Evolutionary conservation across 208 protist species (phyloP), one percentile per base, ranked within the genome.

Genomic region (Trypanosoma congolense): DNA sequence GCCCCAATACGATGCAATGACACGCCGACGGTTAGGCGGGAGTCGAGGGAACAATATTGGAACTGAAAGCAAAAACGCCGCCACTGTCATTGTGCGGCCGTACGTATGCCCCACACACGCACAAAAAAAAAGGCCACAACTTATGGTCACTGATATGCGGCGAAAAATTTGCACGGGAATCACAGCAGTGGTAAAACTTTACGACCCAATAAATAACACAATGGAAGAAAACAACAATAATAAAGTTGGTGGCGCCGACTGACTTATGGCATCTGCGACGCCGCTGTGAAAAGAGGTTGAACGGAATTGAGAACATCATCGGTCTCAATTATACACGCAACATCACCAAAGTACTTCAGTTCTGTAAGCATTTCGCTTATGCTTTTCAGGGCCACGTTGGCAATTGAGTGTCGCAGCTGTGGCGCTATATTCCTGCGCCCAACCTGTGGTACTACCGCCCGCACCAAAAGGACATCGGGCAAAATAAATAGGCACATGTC

Each of bases 401-500:
- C 53, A 29, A 48, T 6, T 14, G 25, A 4, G 14, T 36, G 19
- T 4, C 40, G 14, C 5, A 48, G 3, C 25, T 48, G 41, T 21
- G 41, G 41, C 5, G 31, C 19, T n/a, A 48, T 48, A 14, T 24
- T 29, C 12, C 41, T 42, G 22, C 18, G 19, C 2, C 53, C 53
- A 18, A 58, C 41, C 24, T 48, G 53, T 36, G 29, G 9, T 10
- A 45, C 29, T 10, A 31, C 36, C 18, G 51, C 18, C 36, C 36
- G 16, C 0, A 45, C 53, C n/a, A 58, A 1, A 10, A 58, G 53
- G 8, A 24, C 28, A 22, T 58, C 53, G 16, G 41, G 41, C 12
- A 58, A 40, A 22, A 58, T 35, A 25, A 58, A 58, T 6, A 58
- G 10, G 18, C 53, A 55, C 26, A 43, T 16, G 30, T 55, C 54